Evolutionary conservation across 208 protist genomes (phyloP).

Genomic region (Leishmania tropica): DNA sequence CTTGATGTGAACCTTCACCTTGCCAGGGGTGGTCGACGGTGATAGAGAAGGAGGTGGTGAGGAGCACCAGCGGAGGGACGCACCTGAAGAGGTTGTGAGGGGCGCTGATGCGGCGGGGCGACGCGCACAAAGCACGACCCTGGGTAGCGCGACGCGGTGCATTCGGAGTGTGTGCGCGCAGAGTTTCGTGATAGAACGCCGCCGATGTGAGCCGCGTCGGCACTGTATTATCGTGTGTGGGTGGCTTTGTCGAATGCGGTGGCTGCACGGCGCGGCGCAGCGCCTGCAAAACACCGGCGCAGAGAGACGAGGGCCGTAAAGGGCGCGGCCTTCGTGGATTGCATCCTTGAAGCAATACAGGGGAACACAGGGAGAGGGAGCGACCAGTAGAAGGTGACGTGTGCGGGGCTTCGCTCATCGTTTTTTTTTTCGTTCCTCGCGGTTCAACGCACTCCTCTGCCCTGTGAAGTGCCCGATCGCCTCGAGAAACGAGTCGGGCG

Average conservation of each 20-base stretch:
- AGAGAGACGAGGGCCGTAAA: not conserved
- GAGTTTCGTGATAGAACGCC: not conserved
- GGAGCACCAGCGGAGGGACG: conserved; percentile 1
- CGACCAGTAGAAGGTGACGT: not conserved
- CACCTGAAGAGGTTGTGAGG: not conserved
- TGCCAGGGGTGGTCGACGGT: conserved; percentile 24
- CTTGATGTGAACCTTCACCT: conserved; percentile 47
- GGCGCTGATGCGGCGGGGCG: not conserved
- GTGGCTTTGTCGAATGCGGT: not conserved
- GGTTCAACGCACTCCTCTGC: not conserved
- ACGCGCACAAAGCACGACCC: not conserved
- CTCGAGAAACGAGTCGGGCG: not conserved
- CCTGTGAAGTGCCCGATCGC: not conserved
- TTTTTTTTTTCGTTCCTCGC: not conserved
- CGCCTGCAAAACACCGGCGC: not conserved
- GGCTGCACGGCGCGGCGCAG: not conserved
- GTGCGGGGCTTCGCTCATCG: not conserved
- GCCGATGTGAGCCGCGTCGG: not conserved
- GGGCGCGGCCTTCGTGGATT: not conserved
- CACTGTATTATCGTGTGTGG: not conserved
- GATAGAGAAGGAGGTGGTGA: not conserved
- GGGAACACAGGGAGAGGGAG: not conserved
- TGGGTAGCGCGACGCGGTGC: not conserved
- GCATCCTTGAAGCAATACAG: not conserved
- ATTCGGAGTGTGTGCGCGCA: not conserved